Evolutionary conservation across 192 early-diverging fungal species (phyloP).

Genomic region (Allomyces javanicus): DNA sequence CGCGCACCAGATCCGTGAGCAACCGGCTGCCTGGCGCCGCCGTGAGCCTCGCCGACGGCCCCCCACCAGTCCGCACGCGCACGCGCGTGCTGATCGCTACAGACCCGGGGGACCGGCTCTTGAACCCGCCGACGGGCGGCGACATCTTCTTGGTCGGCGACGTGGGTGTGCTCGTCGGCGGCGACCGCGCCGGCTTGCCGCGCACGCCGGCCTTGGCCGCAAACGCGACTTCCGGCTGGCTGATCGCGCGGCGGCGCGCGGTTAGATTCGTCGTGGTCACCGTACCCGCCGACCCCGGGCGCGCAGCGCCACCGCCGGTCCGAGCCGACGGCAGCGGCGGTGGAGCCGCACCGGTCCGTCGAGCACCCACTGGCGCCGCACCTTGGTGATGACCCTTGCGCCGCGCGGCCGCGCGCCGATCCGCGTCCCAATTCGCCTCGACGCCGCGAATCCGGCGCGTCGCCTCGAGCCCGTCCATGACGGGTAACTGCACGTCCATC

Average conservation of each 20-base stretch:
- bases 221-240: too few relatives aligned
- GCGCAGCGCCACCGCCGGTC: neutral
- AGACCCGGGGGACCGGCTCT: neutral
- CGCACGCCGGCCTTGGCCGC: too few relatives aligned
- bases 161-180: too few relatives aligned
- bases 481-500: slow-evolving; percentile 56
- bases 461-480: slow-evolving; percentile 49
- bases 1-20: neutral
- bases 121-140: neutral
- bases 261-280: neutral
- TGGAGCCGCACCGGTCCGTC: neutral
- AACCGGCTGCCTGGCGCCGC: neutral
- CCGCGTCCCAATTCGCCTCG: slow-evolving; percentile 8
- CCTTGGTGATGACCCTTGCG: neutral
- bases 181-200: too few relatives aligned
- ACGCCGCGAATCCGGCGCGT: slow-evolving; percentile 37
- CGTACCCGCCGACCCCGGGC: neutral
- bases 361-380: neutral
- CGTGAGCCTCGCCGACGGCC: too few relatives aligned
- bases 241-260: neutral
- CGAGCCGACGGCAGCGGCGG: neutral
- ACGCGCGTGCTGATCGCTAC: neutral
- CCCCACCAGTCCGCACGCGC: neutral
- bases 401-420: too few relatives aligned
- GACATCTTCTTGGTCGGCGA: neutral